phyloP scores from a whole-genome alignment of 2,329 filamentous ascomycete genomes.

The Phaeosphaeriaceae sp. region DNA sequence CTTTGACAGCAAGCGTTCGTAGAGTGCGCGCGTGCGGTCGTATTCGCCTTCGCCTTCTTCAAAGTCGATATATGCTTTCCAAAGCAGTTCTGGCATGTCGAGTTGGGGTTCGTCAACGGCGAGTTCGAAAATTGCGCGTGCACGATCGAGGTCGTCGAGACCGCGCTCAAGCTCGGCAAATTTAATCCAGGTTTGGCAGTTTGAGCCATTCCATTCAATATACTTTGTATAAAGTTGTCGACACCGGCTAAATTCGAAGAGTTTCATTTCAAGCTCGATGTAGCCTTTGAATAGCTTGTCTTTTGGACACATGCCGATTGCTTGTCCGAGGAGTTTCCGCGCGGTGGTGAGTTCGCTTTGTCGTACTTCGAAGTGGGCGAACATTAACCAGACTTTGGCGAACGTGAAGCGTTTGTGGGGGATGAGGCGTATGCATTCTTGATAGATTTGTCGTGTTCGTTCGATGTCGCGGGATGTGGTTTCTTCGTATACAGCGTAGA shows the following conservation, averaged over 20 bases:
- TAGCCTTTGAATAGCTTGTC: constrained; percentile 95
- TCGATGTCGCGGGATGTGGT: constrained; percentile 79
- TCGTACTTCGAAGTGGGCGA: constrained; percentile 90
- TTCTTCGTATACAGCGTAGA: constrained; percentile 96
- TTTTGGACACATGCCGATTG: constrained; percentile 94
- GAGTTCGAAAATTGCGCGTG: constrained; percentile 89
- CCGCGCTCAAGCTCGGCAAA: constrained; percentile 93
- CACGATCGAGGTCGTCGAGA: constrained; percentile 86
- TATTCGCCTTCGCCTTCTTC: constrained; percentile 96
- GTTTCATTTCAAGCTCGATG: constrained; percentile 86
- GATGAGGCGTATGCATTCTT: constrained; percentile 83
- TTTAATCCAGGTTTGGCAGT: constrained; percentile 93
- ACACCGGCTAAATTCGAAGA: constrained; percentile 93
- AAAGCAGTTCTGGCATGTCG: constrained; percentile 96
- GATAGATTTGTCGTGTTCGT: constrained; percentile 87
- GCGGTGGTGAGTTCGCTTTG: constrained; percentile 81
- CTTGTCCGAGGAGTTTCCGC: constrained; percentile 85
- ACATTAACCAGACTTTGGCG: constrained; percentile 93
- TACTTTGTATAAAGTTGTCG: constrained; percentile 93
- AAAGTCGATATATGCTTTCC: constrained; percentile 99
- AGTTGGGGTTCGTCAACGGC: constrained; percentile 81
- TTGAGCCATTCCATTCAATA: constrained; percentile 87
- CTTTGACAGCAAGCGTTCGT: constrained; percentile 89
- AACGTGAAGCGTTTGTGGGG: constrained; percentile 98
- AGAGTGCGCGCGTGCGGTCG: constrained; percentile 78